Conservation (phyloP, 305 asterid species). For the Fraxinus platypoda region DNA sequence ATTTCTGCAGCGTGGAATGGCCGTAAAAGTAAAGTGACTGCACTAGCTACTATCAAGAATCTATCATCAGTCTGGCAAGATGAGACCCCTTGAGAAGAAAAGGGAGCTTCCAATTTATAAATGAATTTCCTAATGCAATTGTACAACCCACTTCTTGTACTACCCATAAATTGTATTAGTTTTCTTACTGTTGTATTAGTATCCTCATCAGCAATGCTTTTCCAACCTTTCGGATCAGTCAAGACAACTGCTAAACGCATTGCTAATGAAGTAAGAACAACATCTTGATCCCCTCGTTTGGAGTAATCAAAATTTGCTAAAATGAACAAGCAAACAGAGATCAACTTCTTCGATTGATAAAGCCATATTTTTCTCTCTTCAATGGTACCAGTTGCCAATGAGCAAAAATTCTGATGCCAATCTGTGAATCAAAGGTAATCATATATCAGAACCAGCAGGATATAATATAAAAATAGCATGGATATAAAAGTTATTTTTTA, state of each 20-base stretch:
- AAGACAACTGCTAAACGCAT: constrained; percentile 83
- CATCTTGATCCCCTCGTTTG: constrained; percentile 39
- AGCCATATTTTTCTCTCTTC: constrained; percentile 78
- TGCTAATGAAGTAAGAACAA: constrained; percentile 60
- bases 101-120: constrained; percentile 53
- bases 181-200: constrained; percentile 56
- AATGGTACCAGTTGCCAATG: constrained; percentile 59
- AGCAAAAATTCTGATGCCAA: constrained; percentile 59
- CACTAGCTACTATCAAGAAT: constrained; percentile 79
- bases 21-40: constrained; percentile 76
- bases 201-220: constrained; percentile 45
- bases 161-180: constrained; percentile 61
- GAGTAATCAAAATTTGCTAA: constrained; percentile 61
- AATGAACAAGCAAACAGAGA: constrained; percentile 66
- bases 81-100: constrained; percentile 40
- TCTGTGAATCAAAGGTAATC: constrained; percentile 44
- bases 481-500: not conserved
- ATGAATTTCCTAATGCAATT: constrained; percentile 65
- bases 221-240: constrained; percentile 91
- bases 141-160: constrained; percentile 58
- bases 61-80: constrained; percentile 60
- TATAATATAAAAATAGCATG: not conserved
- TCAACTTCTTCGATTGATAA: constrained; percentile 74
- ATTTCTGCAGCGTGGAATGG: constrained; percentile 62
- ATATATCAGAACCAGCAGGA: constrained; percentile 23